phyloP scores from a whole-genome alignment of 192 early-diverging fungal genomes.

The Backusella westeae region DNA sequence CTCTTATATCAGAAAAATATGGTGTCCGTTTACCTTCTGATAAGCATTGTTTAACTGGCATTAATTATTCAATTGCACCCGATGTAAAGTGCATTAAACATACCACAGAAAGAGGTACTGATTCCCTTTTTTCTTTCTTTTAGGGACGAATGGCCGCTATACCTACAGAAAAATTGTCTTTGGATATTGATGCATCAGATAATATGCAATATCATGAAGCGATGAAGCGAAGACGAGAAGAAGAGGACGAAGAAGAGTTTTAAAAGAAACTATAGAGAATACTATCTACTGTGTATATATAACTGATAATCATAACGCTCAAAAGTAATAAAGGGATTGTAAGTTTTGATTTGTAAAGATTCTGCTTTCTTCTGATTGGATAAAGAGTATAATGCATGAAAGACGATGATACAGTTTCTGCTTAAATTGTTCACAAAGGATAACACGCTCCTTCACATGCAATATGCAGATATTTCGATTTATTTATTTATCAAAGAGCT shows the following conservation, averaged over 20 bases:
- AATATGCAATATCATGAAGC: not conserved
- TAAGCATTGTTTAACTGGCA: constrained; percentile 67
- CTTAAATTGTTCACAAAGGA: not conserved
- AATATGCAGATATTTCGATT: not conserved
- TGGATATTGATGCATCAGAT: not conserved
- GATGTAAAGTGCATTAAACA: constrained; percentile 36
- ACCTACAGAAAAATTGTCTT: not conserved
- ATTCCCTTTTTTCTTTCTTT: not conserved
- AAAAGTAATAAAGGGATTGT: not conserved
- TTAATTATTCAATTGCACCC: constrained; percentile 77
- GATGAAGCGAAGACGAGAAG: constrained; percentile 14
- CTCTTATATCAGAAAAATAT: constrained; percentile 74
- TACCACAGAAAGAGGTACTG: too few species aligned
- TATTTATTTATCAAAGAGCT: too few species aligned
- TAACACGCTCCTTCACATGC: not conserved
- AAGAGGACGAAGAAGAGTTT: constrained; percentile 33
- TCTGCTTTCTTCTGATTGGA: too few species aligned
- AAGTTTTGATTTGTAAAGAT: not conserved
- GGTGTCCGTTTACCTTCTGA: constrained; percentile 76
- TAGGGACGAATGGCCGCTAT: constrained; percentile 2
- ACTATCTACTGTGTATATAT: not conserved
- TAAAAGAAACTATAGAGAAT: not conserved
- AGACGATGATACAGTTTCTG: too few species aligned
- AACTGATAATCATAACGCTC: not conserved
- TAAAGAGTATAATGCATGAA: too few species aligned